Base-by-base conservation (phyloP, 305 asterid species). In the Fraxinus baroniana region DNA sequence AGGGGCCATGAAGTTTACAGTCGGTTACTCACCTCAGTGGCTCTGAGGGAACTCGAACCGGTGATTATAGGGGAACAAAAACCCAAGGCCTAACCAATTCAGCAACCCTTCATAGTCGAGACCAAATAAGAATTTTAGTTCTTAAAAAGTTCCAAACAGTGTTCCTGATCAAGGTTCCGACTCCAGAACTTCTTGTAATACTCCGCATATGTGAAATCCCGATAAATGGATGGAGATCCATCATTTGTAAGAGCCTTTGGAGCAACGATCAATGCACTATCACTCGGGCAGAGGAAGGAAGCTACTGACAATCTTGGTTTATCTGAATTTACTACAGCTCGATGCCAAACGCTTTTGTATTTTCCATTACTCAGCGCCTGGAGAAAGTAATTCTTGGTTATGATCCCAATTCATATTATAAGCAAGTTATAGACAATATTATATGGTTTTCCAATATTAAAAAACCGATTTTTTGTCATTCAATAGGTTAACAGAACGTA, bases 181-280 rank as follows among this genome's bases (percentile, higher is more conserved):
- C 97, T 94, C 98, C 98, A 95, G 83, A 95, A 95, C 88, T 89
- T 91, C 1, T 88, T 87, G 90, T 95, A 95, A 68, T 95, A 95
- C 92, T 93, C 98, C 0, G 92, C 87, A 78, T 92, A 95, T 0
- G 98, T 94, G 81, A 39, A 95, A 60, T 90, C 93, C 72, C 88
- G 83, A 71, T 95, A 95, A 37, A 88, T 49, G 8, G 86, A 81
- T 57, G 86, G 79, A 1, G 87, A 84, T 3, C 85, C 94, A 37
- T 86, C 87, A 3, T 39, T 76, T 0, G 88, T 86, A 13, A 94
- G 97, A 10, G 81, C 86, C 81, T 85, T 86, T 1, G 98, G 98
- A 5, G 97, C 93, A 5, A 93, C 91, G 2, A 95, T 89, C 24
- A 85, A 33, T 1, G 98, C 91, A 0, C 82, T 80, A 66, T 95